phyloP scores from a whole-genome alignment of 2,329 filamentous ascomycete genomes.

The Rutstroemia sydowiana region DNA sequence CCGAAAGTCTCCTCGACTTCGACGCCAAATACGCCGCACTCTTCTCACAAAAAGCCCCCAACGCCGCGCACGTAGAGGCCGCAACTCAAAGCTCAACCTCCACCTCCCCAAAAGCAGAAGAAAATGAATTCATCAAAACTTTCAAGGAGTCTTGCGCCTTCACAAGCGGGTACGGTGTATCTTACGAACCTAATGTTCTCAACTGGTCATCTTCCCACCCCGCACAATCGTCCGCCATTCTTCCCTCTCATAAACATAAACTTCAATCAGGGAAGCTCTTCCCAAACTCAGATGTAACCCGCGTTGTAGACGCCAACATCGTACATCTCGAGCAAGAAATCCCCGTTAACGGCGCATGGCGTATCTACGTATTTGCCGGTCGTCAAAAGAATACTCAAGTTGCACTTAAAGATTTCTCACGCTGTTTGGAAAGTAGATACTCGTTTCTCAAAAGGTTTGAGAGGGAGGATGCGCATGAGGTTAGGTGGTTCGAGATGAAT shows the following conservation, averaged over 20 bases:
- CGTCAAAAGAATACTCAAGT: slow-evolving; percentile 47
- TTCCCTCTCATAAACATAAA: slow-evolving; percentile 55
- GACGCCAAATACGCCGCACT: slow-evolving; percentile 85
- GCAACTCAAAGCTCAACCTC: slow-evolving; percentile 40
- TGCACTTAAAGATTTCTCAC: slow-evolving; percentile 64
- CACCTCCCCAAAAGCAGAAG: slow-evolving; percentile 35
- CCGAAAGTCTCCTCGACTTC: slow-evolving; percentile 77
- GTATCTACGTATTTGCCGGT: slow-evolving; percentile 82
- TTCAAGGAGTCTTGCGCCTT: slow-evolving; percentile 92
- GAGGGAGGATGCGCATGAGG: slow-evolving; percentile 50
- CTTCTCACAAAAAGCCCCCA: slow-evolving; percentile 73
- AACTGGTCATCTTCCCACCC: slow-evolving; percentile 75
- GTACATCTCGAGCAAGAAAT: slow-evolving; percentile 88
- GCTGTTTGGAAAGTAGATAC: slow-evolving; percentile 52
- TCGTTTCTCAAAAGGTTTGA: slow-evolving; percentile 68
- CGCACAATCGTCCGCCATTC: slow-evolving; percentile 62
- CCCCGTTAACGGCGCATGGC: slow-evolving; percentile 80
- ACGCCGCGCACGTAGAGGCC: slow-evolving; percentile 63
- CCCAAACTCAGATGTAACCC: slow-evolving; percentile 72
- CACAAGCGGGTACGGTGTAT: slow-evolving; percentile 85
- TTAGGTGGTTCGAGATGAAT: slow-evolving; percentile 72
- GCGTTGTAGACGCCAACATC: slow-evolving; percentile 81
- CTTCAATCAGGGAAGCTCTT: slow-evolving; percentile 70
- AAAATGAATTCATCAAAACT: slow-evolving; percentile 78
- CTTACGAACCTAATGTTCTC: slow-evolving; percentile 72